Evolutionary conservation across 1,284 basidiomycete genomes (phyloP), one percentile per base, ranked within the genome.

Genomic region (Sporisorium graminicola): DNA sequence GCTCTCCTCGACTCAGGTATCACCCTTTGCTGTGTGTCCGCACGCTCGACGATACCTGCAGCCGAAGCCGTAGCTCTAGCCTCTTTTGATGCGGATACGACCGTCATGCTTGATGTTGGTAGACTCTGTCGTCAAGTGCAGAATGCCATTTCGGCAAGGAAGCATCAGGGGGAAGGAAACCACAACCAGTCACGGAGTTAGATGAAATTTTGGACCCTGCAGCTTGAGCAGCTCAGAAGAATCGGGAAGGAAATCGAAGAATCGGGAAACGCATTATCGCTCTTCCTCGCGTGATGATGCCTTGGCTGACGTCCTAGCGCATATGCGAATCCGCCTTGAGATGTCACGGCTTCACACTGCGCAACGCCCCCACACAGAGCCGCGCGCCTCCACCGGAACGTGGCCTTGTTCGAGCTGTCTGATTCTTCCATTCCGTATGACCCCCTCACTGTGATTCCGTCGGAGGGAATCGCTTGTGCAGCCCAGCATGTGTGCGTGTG

Each of bases 11-110:
- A 93, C 84, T 93, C 90, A 13, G 95, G 94, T 35, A 98, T 92
- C 65, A 97, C 91, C 65, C 95, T 90, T 79, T 95, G 91, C 33
- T 94, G 90, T 0, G 93, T 93, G 52, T 89, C 88, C 7, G 93
- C 92, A 86, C 95, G 92, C 47, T 93, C 83, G 13, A 93, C 88
- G 82, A 98, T 97, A 12, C 95, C 95, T 5, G 94, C 88, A 2
- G 88, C 87, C 1, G 92, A 88, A 75, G 91, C 87, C 1, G 92
- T 88, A 75, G 91, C 89, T 0, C 91, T 88, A 49, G 93, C 91
- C 74, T 91, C 88, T 94, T 57, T 20, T 37, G 64, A 59, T 42
- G 58, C 35, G 7, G 64, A 63, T 14, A 56, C 47, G 5, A 31
- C 46, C 9, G 51, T 56, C 69, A 66, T 72, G 18, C 8, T 20